Evolutionary conservation across 2,329 filamentous ascomycete genomes (phyloP).

Genomic region (Calonectria hongkongensis): DNA sequence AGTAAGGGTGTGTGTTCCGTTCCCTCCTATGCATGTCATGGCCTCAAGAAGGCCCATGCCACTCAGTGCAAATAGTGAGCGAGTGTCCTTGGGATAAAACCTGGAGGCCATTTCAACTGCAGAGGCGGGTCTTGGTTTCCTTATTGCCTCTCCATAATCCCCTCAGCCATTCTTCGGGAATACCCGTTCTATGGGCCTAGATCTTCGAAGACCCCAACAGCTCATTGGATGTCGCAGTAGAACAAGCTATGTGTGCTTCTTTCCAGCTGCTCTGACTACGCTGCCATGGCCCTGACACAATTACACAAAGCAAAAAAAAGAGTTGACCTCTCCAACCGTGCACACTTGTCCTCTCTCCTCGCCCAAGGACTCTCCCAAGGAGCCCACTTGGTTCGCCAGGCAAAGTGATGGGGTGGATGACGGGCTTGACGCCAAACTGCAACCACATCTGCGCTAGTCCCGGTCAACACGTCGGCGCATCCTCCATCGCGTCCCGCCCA

Average conservation of each 20-base stretch:
- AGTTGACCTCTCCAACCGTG: neutral
- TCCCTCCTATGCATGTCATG: neutral
- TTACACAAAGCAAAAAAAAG: neutral
- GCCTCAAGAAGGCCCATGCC: neutral
- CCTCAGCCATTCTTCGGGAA: slow-evolving; percentile 19
- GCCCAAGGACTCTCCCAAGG: neutral
- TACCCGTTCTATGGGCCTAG: slow-evolving; percentile 6
- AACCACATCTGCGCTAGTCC: slow-evolving; percentile 24
- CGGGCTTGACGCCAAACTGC: slow-evolving; percentile 35
- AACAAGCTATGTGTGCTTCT: slow-evolving; percentile 1
- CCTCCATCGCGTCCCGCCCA: slow-evolving; percentile 6
- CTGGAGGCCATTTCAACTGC: neutral
- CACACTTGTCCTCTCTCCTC: neutral
- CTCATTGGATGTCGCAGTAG: neutral
- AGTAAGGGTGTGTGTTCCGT: neutral
- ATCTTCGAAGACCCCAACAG: slow-evolving; percentile 12
- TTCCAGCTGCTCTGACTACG: neutral
- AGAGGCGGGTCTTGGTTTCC: neutral
- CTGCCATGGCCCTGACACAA: neutral
- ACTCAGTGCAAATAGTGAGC: neutral
- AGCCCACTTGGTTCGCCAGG: neutral
- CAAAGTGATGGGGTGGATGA: slow-evolving; percentile 31
- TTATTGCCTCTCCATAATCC: neutral
- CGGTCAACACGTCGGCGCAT: slow-evolving; percentile 20
- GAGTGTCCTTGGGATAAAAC: neutral